A percentile compares a stretch with the other conserved stretches of the same genome.
These are phyloP conservation scores for Ophiostoma perfectum DNA, from an alignment of 2,329 filamentous ascomycete genomes.

Conservation along the genomic window DNA sequence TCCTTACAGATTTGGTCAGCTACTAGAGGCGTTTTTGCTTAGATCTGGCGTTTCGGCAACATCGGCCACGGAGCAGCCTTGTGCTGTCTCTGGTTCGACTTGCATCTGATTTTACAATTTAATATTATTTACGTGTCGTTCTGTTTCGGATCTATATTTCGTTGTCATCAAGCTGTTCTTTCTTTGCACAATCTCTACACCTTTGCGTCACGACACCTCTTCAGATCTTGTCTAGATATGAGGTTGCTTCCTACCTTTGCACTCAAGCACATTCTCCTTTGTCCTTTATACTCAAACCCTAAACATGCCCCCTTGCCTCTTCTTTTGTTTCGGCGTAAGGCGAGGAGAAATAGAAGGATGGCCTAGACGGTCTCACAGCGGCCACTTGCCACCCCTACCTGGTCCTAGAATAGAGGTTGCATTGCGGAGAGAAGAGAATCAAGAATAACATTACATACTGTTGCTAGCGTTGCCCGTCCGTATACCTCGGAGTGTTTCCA, in stretches of 20 bases:
- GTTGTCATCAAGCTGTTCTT: neutral
- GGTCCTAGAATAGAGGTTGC: too few relatives aligned
- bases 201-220: neutral
- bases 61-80: neutral
- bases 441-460: too few relatives aligned
- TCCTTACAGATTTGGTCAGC: constrained; percentile 5
- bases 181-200: neutral
- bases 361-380: too few relatives aligned
- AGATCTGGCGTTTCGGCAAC: neutral
- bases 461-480: too few relatives aligned
- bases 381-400: too few relatives aligned
- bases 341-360: too few relatives aligned
- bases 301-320: neutral
- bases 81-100: neutral
- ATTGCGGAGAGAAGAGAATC: too few relatives aligned
- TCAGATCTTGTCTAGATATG: neutral
- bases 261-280: too few relatives aligned
- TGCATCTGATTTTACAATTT: neutral
- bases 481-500: too few relatives aligned
- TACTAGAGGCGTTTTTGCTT: constrained; percentile 3
- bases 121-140: neutral
- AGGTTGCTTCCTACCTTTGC: neutral
- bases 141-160: neutral
- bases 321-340: too few relatives aligned
- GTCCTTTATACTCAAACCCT: too few relatives aligned